These are phyloP conservation scores for Nicotiana sylvestris DNA, from an alignment of 257 asterid species.

Conservation along the genomic window DNA sequence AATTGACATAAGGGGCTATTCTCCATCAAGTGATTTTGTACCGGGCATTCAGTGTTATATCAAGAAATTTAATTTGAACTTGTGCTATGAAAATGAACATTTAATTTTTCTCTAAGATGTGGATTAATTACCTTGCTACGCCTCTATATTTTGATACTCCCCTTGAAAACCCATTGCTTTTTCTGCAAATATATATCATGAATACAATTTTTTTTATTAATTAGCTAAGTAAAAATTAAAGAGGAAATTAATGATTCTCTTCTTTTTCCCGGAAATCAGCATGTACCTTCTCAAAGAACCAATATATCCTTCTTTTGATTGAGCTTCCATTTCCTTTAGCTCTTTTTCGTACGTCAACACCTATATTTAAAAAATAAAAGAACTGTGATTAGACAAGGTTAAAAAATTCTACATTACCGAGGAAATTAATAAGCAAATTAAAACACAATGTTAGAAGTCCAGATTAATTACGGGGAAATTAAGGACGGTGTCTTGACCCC, in stretches of 20 bases:
- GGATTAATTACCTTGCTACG: conserved; percentile 72
- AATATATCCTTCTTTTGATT: conserved; percentile 82
- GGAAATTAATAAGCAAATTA: not conserved
- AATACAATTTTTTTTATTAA: not conserved
- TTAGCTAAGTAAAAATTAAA: not conserved
- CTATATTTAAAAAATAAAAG: conserved; percentile 20
- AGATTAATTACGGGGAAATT: conserved; percentile 73
- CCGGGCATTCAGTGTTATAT: not conserved
- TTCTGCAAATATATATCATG: conserved; percentile 36
- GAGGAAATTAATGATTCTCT: not conserved
- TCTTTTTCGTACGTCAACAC: conserved; percentile 54
- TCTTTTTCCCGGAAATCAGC: not conserved
- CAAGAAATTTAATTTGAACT: not conserved
- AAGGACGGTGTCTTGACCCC: conserved; percentile 85
- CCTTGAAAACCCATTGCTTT: conserved; percentile 95
- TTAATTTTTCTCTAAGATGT: not conserved
- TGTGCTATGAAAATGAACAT: not conserved
- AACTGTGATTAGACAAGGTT: not conserved
- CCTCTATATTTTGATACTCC: conserved; percentile 98
- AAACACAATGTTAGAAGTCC: not conserved
- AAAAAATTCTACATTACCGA: not conserved
- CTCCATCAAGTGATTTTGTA: not conserved
- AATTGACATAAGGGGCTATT: too few relatives aligned
- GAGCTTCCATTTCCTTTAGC: conserved; percentile 78
- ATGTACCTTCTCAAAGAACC: conserved; percentile 82